Evolutionary conservation across 2,329 filamentous ascomycete genomes (phyloP).

Genomic region (Magnaporthiopsis poae): DNA sequence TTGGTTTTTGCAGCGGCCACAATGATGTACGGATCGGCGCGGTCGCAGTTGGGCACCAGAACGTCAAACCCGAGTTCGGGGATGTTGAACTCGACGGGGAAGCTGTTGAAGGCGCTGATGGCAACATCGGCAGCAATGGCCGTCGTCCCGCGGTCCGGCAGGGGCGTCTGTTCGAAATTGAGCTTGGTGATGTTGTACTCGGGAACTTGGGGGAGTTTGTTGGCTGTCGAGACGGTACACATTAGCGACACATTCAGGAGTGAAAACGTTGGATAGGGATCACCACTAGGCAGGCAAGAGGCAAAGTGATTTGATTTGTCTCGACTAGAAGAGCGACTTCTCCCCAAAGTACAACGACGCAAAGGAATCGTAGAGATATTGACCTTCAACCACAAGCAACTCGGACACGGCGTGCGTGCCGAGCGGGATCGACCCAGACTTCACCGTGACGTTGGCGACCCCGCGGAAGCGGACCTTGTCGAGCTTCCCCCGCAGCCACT

Average conservation of each 20-base stretch:
- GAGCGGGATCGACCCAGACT: constrained; percentile 68
- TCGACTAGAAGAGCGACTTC: constrained; percentile 34
- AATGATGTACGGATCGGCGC: constrained; percentile 61
- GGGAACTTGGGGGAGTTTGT: constrained; percentile 66
- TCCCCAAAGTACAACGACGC: constrained; percentile 52
- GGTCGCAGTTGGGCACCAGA: constrained; percentile 69
- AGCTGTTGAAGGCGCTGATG: constrained; percentile 62
- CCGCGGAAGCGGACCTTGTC: constrained; percentile 62
- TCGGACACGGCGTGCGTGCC: constrained; percentile 69
- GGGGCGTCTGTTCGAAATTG: constrained; percentile 63
- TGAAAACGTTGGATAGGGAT: no score
- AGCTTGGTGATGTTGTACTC: constrained; percentile 73
- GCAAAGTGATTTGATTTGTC: constrained; percentile 5
- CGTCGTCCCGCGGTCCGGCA: constrained; percentile 37
- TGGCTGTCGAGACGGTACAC: constrained; percentile 35
- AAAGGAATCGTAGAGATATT: constrained; percentile 57
- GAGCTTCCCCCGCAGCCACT: constrained; percentile 76
- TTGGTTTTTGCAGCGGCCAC: constrained; percentile 68
- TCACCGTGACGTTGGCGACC: constrained; percentile 62
- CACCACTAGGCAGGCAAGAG: neutral
- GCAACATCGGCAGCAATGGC: constrained; percentile 75
- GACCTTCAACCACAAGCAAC: constrained; percentile 72
- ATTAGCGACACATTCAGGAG: no score
- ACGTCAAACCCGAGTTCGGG: constrained; percentile 78
- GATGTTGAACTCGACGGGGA: constrained; percentile 65